Evolutionary conservation across 305 asterid genomes (phyloP), one percentile per base, ranked within the genome.

Genomic region (Solanum hybrid): DNA sequence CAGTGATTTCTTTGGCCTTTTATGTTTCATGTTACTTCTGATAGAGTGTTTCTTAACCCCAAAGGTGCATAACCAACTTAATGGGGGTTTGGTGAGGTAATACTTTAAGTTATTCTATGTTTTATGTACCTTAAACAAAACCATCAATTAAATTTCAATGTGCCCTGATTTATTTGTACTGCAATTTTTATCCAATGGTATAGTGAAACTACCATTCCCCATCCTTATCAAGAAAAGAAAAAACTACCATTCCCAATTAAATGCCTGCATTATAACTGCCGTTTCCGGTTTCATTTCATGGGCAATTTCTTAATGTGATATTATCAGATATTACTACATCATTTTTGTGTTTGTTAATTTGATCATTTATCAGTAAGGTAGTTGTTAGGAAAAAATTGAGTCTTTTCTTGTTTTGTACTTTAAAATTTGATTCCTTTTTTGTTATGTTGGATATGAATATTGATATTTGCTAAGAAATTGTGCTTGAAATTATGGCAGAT

Each of bases 401-500:
- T 31, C 57, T 33, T 88, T 33, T 42, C 26, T 51, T 64, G 83
- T 8, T 18, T 76, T 29, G 71, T 87, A 88, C 87, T 85, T 57
- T 64, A 57, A 80, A 78, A 39, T 75, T 88, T 90, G 71, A 71
- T 33, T 85, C 61, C 29, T 39, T 87, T 86, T 77, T 78, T 83
- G 67, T 88, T 86, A 61, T 83, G 51, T 92, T 90, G 89, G 84
- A 61, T 89, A 75, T 16, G 11, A 71, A 73, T 79, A 79, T n/a
- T 37, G 57, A 12, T 37, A 91, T 77, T 92, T 35, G 37, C 93
- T 92, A 91, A 90, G 82, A 79, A 90, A 6, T 85, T 74, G 51
- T 89, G 90, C 86, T 46, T 46, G 74, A 91, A 87, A 91, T 89
- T 77, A 90, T 95, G 91, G 90, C 99, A 97, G 99, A 95, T 97